Conservation (phyloP, 257 asterid species). For the Jasminum sambac region DNA sequence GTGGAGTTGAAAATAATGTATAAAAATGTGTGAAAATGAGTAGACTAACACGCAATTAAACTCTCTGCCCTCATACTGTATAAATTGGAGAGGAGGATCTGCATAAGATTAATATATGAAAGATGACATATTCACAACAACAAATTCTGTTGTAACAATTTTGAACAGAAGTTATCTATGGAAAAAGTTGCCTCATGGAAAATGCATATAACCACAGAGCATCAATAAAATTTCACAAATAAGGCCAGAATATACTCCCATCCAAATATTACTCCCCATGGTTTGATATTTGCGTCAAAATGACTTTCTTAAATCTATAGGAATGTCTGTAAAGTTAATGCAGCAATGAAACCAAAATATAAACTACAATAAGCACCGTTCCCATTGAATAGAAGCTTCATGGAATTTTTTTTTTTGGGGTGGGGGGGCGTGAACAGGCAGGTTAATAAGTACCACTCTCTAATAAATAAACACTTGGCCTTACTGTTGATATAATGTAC, state of each 20-base stretch:
- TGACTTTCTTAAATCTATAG: neutral
- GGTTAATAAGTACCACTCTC: neutral
- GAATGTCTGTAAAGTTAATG: neutral
- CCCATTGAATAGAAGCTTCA: neutral
- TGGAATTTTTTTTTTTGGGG: neutral
- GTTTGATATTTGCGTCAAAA: neutral
- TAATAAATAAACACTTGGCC: conserved; percentile 20
- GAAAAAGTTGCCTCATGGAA: no score
- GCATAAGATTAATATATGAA: neutral
- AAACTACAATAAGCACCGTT: neutral
- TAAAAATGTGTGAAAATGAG: no score
- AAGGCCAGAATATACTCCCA: neutral
- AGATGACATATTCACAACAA: neutral
- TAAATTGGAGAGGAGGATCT: neutral
- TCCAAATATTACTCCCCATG: neutral
- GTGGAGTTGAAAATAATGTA: no score
- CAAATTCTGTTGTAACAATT: neutral
- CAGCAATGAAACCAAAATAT: neutral
- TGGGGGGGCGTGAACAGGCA: neutral
- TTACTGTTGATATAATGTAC: conserved; percentile 75
- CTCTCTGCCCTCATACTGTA: neutral
- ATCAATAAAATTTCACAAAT: no score
- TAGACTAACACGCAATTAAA: no score
- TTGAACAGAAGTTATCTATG: neutral
- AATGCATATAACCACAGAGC: no score